These are phyloP conservation scores for Trichoderma breve DNA, from an alignment of 2,329 filamentous ascomycete genomes.

Conservation along the genomic window DNA sequence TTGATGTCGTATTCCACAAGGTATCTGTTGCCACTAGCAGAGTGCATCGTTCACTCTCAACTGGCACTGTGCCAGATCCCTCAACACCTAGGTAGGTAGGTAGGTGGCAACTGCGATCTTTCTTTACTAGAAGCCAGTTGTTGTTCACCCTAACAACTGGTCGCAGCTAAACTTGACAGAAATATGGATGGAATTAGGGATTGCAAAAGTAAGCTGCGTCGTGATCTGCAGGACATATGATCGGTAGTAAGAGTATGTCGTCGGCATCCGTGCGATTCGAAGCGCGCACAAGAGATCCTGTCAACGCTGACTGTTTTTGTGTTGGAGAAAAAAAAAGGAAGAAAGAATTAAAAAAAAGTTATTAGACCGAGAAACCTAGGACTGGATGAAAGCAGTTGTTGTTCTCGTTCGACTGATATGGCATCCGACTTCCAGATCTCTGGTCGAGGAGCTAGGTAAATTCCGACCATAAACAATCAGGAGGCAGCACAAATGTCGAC, in stretches of 20 bases:
- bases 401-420: neutral
- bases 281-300: neutral
- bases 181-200: neutral
- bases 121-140: neutral
- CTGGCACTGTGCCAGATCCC: neutral
- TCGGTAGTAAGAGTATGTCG: neutral
- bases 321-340: neutral
- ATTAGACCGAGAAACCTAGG: neutral
- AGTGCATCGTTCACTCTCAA: neutral
- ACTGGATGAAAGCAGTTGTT: neutral
- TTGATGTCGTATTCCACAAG: neutral
- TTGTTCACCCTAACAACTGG: neutral
- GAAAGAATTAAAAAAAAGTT: neutral
- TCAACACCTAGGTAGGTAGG: neutral
- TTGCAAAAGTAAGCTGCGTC: neutral
- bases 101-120: neutral
- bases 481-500: neutral
- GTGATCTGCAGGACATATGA: neutral
- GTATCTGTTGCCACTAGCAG: neutral
- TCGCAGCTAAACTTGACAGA: neutral
- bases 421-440: neutral
- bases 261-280: neutral
- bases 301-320: neutral
- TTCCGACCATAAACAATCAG: neutral
- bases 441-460: neutral